Evolutionary conservation across 331 rosid genomes (phyloP).

Genomic region (Stylosanthes scabra): DNA sequence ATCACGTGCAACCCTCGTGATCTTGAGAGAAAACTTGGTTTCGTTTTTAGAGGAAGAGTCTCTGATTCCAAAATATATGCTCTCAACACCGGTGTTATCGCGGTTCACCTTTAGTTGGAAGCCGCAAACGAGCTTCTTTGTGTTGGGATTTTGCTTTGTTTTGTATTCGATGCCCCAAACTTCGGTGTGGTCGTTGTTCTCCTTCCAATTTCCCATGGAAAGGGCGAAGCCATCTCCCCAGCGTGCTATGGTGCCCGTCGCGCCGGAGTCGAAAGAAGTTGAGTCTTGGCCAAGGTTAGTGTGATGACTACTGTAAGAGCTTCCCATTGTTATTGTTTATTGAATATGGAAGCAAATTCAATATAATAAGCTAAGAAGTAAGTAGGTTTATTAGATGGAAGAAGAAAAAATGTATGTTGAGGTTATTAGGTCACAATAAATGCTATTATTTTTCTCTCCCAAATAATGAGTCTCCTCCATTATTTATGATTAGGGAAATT

Average conservation of each 20-base stretch:
- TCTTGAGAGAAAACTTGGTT: background rate
- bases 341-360: no score
- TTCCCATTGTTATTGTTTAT: conserved; percentile 9
- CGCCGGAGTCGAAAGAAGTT: conserved; percentile 2
- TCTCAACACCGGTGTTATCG: background rate
- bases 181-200: background rate
- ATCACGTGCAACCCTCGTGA: conserved; percentile 3
- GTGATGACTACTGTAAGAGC: conserved; percentile 28
- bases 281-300: conserved; percentile 34
- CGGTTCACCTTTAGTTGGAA: background rate
- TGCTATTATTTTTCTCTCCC: no score
- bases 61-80: background rate
- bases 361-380: no score
- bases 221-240: conserved; percentile 36
- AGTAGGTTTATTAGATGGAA: no score
- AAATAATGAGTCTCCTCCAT: background rate
- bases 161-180: background rate
- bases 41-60: background rate
- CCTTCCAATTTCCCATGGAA: background rate
- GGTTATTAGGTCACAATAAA: background rate
- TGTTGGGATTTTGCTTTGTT: background rate
- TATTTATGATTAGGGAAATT: background rate
- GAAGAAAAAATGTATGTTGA: background rate
- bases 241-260: conserved; percentile 26
- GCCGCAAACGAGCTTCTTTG: background rate